phyloP scores from a whole-genome alignment of 805 yeast species.

The Ogataea neopini region DNA sequence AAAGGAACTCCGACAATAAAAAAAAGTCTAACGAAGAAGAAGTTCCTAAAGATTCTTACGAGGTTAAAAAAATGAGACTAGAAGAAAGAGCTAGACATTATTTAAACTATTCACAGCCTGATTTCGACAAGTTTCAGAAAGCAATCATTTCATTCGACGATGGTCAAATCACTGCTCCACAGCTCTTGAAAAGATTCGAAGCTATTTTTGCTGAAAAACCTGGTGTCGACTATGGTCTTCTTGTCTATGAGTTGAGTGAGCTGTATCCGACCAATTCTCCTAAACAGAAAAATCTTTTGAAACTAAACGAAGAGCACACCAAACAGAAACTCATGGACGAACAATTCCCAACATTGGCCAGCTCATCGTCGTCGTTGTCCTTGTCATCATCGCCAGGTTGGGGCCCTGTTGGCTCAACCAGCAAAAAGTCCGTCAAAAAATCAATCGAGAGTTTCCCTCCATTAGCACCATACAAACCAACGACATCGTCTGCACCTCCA shows the following conservation, averaged over 20 bases:
- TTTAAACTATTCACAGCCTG: slow-evolving; percentile 51
- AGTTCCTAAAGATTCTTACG: slow-evolving; percentile 40
- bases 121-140: slow-evolving; percentile 49
- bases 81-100: slow-evolving; percentile 87
- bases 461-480: background rate
- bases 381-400: slow-evolving; percentile 9
- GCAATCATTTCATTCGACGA: slow-evolving; percentile 50
- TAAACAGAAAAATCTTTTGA: slow-evolving; percentile 41
- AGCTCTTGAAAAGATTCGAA: slow-evolving; percentile 48
- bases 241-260: slow-evolving; percentile 63
- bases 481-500: slow-evolving; percentile 9
- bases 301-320: slow-evolving; percentile 29
- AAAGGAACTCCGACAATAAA: slow-evolving; percentile 13
- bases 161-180: slow-evolving; percentile 47
- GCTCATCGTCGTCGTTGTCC: slow-evolving; percentile 18
- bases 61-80: slow-evolving; percentile 58
- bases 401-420: slow-evolving; percentile 8
- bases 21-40: slow-evolving; percentile 21
- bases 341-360: slow-evolving; percentile 52
- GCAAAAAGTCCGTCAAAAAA: slow-evolving; percentile 1
- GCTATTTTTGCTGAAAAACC: slow-evolving; percentile 43
- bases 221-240: slow-evolving; percentile 53
- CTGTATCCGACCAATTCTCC: slow-evolving; percentile 49
- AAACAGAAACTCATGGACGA: slow-evolving; percentile 32
- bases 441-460: slow-evolving; percentile 16